A percentile compares a stretch with the other conserved stretches of the same genome.
Conservation (phyloP, 352 stramenopile genomes). For the Phytopythium boreale region DNA sequence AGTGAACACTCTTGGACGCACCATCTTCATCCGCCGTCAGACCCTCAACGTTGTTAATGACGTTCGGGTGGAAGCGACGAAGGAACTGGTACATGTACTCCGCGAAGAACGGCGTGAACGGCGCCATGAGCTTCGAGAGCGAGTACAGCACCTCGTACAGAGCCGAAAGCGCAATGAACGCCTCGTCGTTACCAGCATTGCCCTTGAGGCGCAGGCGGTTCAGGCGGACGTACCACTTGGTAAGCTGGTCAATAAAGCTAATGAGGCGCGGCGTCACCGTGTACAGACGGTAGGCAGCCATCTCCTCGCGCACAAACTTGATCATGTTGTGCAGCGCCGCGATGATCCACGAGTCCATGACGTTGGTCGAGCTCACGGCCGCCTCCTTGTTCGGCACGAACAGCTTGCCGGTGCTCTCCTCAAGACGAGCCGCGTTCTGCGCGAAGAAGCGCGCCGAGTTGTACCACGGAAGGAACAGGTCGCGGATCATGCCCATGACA, state of each 20-base stretch:
- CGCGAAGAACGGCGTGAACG: constrained; percentile 99
- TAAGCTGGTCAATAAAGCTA: constrained; percentile 97
- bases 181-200: constrained; percentile 84
- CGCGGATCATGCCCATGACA: constrained; percentile 97
- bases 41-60: constrained; percentile 45
- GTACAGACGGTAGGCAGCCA: constrained; percentile 99
- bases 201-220: constrained; percentile 99
- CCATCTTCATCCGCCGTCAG: constrained; percentile 88
- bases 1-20: constrained; percentile 95
- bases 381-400: constrained; percentile 92
- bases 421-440: constrained; percentile 94
- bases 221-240: constrained; percentile 99
- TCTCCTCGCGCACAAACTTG: constrained; percentile 97
- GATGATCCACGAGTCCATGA: constrained; percentile 99
- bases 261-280: constrained; percentile 98
- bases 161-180: constrained; percentile 85
- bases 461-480: constrained; percentile 99
- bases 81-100: constrained; percentile 99
- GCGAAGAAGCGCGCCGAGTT: constrained; percentile 99
- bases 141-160: constrained; percentile 99
- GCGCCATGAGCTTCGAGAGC: constrained; percentile 95
- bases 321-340: constrained; percentile 97
- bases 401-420: constrained; percentile 70
- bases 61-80: constrained; percentile 92
- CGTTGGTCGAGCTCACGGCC: constrained; percentile 91